Conservation (phyloP, 1,284 basidiomycete genomes). For the Apiotrichum siamense region DNA sequence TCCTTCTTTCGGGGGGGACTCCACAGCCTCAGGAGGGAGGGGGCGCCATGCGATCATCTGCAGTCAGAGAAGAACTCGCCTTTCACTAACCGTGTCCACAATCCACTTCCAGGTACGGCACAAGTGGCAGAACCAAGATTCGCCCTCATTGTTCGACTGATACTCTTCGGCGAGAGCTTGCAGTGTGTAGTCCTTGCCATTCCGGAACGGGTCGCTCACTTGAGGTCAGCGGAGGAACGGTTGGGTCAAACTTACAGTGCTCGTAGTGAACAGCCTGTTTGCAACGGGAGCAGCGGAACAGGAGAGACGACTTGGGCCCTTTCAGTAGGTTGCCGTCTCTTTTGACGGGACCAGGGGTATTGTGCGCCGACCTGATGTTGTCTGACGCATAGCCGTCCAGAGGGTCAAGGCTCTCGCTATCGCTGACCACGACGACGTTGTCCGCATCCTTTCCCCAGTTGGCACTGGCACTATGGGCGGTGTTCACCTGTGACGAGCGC, state of each 20-base stretch:
- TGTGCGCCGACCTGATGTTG: not conserved
- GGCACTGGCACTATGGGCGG: too few species aligned
- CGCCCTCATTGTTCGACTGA: slow-evolving; percentile 46
- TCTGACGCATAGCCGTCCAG: too few species aligned
- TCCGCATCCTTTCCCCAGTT: too few species aligned
- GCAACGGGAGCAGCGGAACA: slow-evolving; percentile 75
- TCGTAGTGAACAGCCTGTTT: slow-evolving; percentile 72
- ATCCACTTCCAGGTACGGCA: slow-evolving; percentile 66
- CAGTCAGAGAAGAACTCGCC: not conserved
- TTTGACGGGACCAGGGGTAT: not conserved
- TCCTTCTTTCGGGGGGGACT: slow-evolving; percentile 49
- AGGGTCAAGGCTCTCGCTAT: too few species aligned
- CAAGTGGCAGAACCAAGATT: slow-evolving; percentile 69
- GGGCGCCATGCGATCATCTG: slow-evolving; percentile 85
- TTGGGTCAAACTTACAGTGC: slow-evolving; percentile 53
- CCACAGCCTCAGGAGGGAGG: slow-evolving; percentile 58
- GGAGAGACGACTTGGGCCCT: slow-evolving; percentile 38
- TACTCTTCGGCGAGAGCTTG: slow-evolving; percentile 50
- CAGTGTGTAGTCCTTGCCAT: slow-evolving; percentile 14
- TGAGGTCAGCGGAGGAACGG: not conserved
- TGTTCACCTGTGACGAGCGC: too few species aligned
- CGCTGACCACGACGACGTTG: too few species aligned
- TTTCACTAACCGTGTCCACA: slow-evolving; percentile 56
- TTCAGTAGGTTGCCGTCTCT: not conserved
- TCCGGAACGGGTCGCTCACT: slow-evolving; percentile 24